Conservation (phyloP, 306 rosid species). For the Datisca glomerata region DNA sequence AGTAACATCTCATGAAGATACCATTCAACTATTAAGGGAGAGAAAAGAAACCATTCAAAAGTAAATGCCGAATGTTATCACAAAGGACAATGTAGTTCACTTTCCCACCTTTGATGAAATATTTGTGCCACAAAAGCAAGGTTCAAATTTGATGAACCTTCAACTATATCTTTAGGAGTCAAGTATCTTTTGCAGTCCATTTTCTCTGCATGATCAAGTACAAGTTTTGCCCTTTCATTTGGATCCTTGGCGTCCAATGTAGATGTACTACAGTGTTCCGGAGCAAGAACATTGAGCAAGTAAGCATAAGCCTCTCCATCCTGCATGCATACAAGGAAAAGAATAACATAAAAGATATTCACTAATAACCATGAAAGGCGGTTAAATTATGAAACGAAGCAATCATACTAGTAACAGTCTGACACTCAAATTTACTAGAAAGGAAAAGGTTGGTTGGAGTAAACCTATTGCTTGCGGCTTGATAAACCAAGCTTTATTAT, state of each 20-base stretch:
- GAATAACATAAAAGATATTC: too few relatives aligned
- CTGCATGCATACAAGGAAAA: conserved; percentile 26
- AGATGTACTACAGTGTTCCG: conserved; percentile 65
- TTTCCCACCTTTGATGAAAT: conserved; percentile 71
- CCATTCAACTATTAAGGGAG: too few relatives aligned
- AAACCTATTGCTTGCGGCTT: too few relatives aligned
- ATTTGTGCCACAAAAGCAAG: conserved; percentile 93
- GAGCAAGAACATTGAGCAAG: conserved; percentile 92
- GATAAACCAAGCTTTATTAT: neutral
- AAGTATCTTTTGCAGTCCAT: conserved; percentile 91
- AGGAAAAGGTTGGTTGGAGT: too few relatives aligned
- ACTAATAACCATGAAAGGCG: too few relatives aligned
- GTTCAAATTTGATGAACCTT: conserved; percentile 79
- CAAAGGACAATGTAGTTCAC: neutral
- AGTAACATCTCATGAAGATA: too few relatives aligned
- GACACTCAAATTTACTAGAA: too few relatives aligned
- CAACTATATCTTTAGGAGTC: conserved; percentile 62
- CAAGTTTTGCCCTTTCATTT: conserved; percentile 55
- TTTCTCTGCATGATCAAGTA: conserved; percentile 94
- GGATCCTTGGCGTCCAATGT: conserved; percentile 71
- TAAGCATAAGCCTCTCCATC: conserved; percentile 93
- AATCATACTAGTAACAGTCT: too few relatives aligned
- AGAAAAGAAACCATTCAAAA: too few relatives aligned
- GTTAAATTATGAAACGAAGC: too few relatives aligned
- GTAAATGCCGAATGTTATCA: too few relatives aligned